These are phyloP conservation scores for Salisapilia sapeloensis DNA, from an alignment of 352 stramenopile genomes.

Conservation along the genomic window DNA sequence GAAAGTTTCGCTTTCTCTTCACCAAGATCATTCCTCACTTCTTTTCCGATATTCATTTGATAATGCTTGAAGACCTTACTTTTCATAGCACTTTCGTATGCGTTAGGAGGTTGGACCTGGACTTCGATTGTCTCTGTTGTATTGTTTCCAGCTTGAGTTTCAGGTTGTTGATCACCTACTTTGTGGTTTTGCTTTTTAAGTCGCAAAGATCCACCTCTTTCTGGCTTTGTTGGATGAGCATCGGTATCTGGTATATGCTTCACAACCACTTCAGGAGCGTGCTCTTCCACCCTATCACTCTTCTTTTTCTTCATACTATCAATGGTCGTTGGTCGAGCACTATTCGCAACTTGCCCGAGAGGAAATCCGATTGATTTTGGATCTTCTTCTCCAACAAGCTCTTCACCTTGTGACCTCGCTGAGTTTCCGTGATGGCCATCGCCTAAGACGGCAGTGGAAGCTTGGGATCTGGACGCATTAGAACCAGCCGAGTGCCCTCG, in stretches of 20 bases:
- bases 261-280: too few relatives aligned
- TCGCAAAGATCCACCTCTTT: too few relatives aligned
- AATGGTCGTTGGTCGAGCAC: slow-evolving; percentile 43
- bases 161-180: too few relatives aligned
- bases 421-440: slow-evolving; percentile 13
- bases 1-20: slow-evolving; percentile 64
- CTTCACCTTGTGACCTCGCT: slow-evolving; percentile 9
- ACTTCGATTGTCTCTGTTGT: too few relatives aligned
- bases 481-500: slow-evolving; percentile 29
- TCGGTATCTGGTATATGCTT: too few relatives aligned
- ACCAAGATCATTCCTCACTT: slow-evolving; percentile 32
- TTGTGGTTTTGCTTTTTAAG: too few relatives aligned
- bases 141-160: too few relatives aligned
- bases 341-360: slow-evolving; percentile 27
- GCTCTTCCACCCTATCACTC: too few relatives aligned
- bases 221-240: too few relatives aligned
- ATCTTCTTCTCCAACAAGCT: slow-evolving; percentile 43
- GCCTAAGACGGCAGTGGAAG: slow-evolving; percentile 19
- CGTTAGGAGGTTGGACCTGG: too few relatives aligned
- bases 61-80: slow-evolving; percentile 62
- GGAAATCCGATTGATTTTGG: slow-evolving; percentile 31
- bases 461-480: slow-evolving; percentile 25
- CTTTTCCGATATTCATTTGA: too few relatives aligned
- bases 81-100: slow-evolving; percentile 14
- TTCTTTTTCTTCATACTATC: slow-evolving; percentile 28